Conservation (phyloP, 192 early-diverging fungal species). For the Mortierella alpina region DNA sequence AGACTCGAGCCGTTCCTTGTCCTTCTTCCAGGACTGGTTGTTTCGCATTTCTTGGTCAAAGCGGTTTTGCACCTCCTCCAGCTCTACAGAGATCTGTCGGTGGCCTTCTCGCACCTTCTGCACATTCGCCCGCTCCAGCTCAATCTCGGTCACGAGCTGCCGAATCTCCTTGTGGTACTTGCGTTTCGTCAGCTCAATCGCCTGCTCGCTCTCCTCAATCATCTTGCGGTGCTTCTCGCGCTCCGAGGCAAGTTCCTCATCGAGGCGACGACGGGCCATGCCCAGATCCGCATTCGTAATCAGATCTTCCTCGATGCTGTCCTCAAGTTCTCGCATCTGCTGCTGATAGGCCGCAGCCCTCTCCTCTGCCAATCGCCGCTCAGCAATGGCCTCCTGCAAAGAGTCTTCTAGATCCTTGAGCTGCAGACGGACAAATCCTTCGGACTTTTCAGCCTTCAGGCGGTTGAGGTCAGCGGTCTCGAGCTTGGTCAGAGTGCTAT, state of each 20-base stretch:
- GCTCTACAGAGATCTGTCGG: conserved; percentile 71
- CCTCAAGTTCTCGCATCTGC: conserved; percentile 77
- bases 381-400: conserved; percentile 70
- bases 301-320: conserved; percentile 80
- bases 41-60: conserved; percentile 78
- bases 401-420: conserved; percentile 76
- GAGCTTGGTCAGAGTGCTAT: conserved; percentile 64
- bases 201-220: conserved; percentile 77
- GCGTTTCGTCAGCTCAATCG: conserved; percentile 77
- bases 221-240: conserved; percentile 80
- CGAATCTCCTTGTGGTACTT: conserved; percentile 91
- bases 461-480: conserved; percentile 76
- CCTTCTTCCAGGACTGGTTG: conserved; percentile 77
- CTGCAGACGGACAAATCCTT: conserved; percentile 70
- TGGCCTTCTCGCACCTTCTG: conserved; percentile 79
- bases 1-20: conserved; percentile 80
- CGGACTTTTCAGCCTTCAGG: conserved; percentile 82
- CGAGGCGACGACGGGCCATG: conserved; percentile 76
- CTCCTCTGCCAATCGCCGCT: conserved; percentile 74
- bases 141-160: conserved; percentile 81
- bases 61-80: conserved; percentile 68
- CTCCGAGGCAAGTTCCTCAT: conserved; percentile 78
- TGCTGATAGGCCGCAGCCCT: conserved; percentile 71
- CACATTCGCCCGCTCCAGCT: conserved; percentile 73
- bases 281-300: conserved; percentile 76